These are phyloP conservation scores for Clathrus columnatus DNA, from an alignment of 768 basidiomycete genomes.

Conservation along the genomic window DNA sequence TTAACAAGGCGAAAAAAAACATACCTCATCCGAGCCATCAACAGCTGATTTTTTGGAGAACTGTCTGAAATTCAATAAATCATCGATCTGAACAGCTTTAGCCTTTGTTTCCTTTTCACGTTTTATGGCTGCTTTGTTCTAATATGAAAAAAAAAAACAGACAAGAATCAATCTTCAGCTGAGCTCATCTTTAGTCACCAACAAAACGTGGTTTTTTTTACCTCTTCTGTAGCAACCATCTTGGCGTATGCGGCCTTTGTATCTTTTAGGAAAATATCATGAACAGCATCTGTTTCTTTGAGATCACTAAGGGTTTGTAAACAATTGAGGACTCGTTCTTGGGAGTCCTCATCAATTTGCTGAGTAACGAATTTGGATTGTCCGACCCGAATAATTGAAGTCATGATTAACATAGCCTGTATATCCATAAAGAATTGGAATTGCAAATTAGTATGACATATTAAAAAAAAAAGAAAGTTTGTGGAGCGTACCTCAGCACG, in stretches of 20 bases:
- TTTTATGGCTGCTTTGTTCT: constrained; percentile 91
- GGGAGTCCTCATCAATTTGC: constrained; percentile 97
- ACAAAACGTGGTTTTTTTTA: constrained; percentile 18
- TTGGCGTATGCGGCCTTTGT: constrained; percentile 87
- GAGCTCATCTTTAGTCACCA: background rate
- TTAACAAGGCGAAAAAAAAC: background rate
- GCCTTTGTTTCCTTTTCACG: constrained; percentile 63
- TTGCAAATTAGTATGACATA: background rate
- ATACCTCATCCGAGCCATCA: constrained; percentile 47
- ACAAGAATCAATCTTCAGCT: background rate
- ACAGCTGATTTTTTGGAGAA: constrained; percentile 87
- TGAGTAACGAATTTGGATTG: constrained; percentile 91
- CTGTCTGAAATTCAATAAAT: constrained; percentile 85
- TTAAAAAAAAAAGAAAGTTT: no score
- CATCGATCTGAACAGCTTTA: constrained; percentile 82
- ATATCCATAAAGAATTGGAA: background rate
- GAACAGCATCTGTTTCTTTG: constrained; percentile 43
- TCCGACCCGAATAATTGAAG: constrained; percentile 91
- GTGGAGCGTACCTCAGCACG: constrained; percentile 65
- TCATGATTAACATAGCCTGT: constrained; percentile 96
- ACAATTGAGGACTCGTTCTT: constrained; percentile 93
- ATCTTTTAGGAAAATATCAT: constrained; percentile 73
- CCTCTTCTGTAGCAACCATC: constrained; percentile 96
- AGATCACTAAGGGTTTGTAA: constrained; percentile 87
- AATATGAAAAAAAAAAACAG: background rate